Base-by-base conservation (phyloP, 768 basidiomycete species). In the Phanerochaete carnosa region DNA sequence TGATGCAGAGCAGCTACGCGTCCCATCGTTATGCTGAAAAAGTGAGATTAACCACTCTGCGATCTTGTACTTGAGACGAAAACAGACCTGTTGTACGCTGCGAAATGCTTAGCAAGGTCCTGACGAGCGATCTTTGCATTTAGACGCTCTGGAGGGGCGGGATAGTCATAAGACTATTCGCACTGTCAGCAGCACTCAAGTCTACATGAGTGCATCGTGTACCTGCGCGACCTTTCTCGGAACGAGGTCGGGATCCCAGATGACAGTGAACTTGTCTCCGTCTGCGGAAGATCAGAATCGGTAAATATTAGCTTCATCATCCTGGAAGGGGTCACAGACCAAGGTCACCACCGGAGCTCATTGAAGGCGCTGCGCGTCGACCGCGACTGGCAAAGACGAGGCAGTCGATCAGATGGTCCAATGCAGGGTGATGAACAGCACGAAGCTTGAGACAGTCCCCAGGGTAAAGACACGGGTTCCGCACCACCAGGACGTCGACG, bases 381-480 rank as follows among this genome's bases (percentile, higher is more conserved):
- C 84, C 86, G 7, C 82, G 81, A 0, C 81, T 79, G 1, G 87
- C 82, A 63, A 89, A 89, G 2, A 89, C 86, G 19, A 89, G 73
- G 60, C 87, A 89, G 58, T 89, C 87, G 0, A 85, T 78, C 0
- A 89, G 77, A 66, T 88, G 86, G 5, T 77, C 66, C 16, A 88
- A 69, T 16, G 75, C 68, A 2, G 78, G 75, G 60, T 83, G 73
- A 53, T 82, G 68, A 0, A 83, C 86, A 0, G 87, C 87, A 11
- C 86, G 75, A 0, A 88, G 74, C 65, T 88, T 89, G 55, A 88
- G 67, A 60, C 83, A 84, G 67, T 88, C 87, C 22, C 87, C 87
- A 23, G 87, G 86, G 70, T 88, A 85, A 47, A 88, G 76, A 63
- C 87, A 89, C 0, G 87, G 87, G 67, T 89, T 89, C 23, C 86